Evolutionary conservation across 164 flowering plant species (phyloP).

Genomic region (Brasenia schreberi): DNA sequence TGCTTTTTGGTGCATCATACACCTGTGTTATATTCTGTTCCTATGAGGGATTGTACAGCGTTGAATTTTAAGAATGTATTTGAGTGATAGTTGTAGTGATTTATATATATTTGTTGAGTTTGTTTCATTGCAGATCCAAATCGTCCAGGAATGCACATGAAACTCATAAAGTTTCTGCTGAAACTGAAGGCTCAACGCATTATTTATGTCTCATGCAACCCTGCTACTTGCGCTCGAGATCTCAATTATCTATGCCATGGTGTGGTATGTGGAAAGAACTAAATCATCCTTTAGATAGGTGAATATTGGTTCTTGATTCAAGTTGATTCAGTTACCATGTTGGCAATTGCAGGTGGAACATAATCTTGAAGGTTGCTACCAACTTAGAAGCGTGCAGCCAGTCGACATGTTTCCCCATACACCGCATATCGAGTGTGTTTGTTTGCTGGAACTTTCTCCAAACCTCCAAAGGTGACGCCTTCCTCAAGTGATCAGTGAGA

Average conservation of each 20-base stretch:
- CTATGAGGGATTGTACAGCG: too few species aligned
- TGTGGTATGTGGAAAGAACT: constrained; percentile 34
- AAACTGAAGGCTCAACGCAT: constrained; percentile 64
- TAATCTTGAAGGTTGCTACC: constrained; percentile 68
- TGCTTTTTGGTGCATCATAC: too few species aligned
- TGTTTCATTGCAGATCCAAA: constrained; percentile 68
- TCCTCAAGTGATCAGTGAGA: background rate
- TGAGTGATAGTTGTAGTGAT: too few species aligned
- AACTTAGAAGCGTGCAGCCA: constrained; percentile 68
- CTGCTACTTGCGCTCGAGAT: constrained; percentile 96
- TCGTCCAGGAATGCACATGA: constrained; percentile 98
- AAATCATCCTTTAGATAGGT: background rate
- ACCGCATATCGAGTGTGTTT: constrained; percentile 93
- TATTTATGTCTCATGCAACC: constrained; percentile 92
- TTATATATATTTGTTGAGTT: background rate
- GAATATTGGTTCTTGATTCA: background rate
- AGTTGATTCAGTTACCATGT: background rate
- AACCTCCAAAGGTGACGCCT: background rate
- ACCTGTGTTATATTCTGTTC: too few species aligned
- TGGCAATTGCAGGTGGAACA: constrained; percentile 45
- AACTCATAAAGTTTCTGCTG: constrained; percentile 70
- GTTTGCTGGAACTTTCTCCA: constrained; percentile 67
- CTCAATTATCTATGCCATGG: constrained; percentile 96
- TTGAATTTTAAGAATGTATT: too few species aligned
- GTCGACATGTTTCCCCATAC: constrained; percentile 99